Percentiles rank a stretch among this genome's conserved stretches.
Conservation (phyloP, 2,329 filamentous ascomycete species). For the Lachnellula arida region DNA sequence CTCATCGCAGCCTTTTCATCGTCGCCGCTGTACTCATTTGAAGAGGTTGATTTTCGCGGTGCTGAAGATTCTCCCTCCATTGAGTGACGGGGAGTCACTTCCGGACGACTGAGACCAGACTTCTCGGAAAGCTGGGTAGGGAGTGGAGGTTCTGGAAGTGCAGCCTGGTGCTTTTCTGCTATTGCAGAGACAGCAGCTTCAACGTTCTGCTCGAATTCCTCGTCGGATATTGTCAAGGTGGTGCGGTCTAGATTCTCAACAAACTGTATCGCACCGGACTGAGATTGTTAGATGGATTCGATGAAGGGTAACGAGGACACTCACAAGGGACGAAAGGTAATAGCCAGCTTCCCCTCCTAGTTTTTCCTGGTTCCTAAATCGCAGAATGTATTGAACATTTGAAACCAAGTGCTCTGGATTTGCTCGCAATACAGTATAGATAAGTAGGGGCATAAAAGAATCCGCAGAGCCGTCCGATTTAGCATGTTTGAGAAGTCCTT, state of each 20-base stretch:
- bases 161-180: conserved; percentile 75
- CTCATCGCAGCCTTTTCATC: conserved; percentile 80
- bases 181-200: conserved; percentile 94
- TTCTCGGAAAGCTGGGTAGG: conserved; percentile 39
- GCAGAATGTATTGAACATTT: conserved; percentile 95
- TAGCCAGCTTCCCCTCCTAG: conserved; percentile 96
- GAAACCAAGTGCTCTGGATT: conserved; percentile 95
- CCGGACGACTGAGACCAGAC: conserved; percentile 46
- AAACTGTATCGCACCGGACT: conserved; percentile 93
- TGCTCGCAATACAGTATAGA: conserved; percentile 90
- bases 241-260: conserved; percentile 95
- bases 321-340: conserved; percentile 87
- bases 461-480: conserved; percentile 94
- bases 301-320: conserved; percentile 24
- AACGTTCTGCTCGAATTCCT: conserved; percentile 95
- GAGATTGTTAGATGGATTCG: conserved; percentile 8
- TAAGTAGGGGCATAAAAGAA: conserved; percentile 89
- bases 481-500: conserved; percentile 81
- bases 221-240: conserved; percentile 85
- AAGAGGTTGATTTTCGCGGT: conserved; percentile 50
- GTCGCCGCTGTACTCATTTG: conserved; percentile 47
- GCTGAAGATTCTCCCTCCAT: conserved; percentile 55
- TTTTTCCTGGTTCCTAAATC: conserved; percentile 97
- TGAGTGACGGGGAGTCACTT: conserved; percentile 56
- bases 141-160: conserved; percentile 40